phyloP scores from a whole-genome alignment of 805 yeast genomes.

The Suhomyces kilbournensis region DNA sequence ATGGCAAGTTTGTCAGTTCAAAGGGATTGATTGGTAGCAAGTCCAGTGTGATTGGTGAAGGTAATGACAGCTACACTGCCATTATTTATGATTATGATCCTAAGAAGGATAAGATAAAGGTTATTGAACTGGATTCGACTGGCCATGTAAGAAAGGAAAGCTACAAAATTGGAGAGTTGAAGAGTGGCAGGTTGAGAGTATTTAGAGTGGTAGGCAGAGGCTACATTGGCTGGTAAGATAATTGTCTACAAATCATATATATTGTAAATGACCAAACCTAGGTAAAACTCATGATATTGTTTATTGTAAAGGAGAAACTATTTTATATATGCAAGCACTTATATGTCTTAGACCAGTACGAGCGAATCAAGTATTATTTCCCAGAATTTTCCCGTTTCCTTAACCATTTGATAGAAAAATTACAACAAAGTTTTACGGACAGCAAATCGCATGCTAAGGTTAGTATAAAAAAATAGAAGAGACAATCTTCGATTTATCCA shows the following conservation, averaged over 20 bases:
- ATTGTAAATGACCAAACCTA: too few relatives aligned
- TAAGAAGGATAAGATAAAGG: conserved; percentile 66
- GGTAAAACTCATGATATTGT: background rate
- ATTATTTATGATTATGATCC: conserved; percentile 73
- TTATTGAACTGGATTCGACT: conserved; percentile 50
- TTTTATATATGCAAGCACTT: conserved; percentile 6
- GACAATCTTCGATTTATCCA: background rate
- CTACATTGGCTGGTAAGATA: conserved; percentile 63
- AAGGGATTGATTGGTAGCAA: conserved; percentile 43
- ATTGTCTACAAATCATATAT: background rate
- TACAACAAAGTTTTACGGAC: conserved; percentile 1
- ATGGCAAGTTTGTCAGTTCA: conserved; percentile 71
- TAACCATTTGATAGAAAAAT: background rate
- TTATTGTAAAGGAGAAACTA: background rate
- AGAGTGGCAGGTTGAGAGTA: conserved; percentile 73
- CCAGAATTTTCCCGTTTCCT: background rate
- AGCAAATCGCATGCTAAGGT: background rate
- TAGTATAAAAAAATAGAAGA: background rate
- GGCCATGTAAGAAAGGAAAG: conserved; percentile 59
- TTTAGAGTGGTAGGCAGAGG: conserved; percentile 76
- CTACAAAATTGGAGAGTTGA: conserved; percentile 69
- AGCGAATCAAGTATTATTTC: conserved; percentile 4
- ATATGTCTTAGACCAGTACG: conserved; percentile 9
- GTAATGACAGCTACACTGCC: conserved; percentile 39
- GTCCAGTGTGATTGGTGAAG: conserved; percentile 54